A percentile compares a stretch with the other conserved stretches of the same genome.
phyloP scores from a whole-genome alignment of 106 monocot species.

The Acorus gramineus region DNA sequence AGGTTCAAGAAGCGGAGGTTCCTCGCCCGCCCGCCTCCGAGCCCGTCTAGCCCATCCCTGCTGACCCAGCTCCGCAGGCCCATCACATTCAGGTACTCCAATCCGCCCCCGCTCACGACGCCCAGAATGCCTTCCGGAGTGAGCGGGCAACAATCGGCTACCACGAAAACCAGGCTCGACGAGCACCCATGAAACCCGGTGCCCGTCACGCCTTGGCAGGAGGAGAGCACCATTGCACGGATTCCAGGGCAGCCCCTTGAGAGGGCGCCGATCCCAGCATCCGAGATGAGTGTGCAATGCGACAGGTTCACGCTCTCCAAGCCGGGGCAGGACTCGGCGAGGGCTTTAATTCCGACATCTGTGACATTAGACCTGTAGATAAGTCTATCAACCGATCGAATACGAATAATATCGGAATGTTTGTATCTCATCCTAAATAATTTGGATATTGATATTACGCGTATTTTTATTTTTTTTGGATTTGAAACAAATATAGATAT shows the following conservation, averaged over 20 bases:
- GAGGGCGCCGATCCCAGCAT: constrained; percentile 43
- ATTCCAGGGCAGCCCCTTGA: constrained; percentile 33
- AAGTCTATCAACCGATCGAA: too few relatives aligned
- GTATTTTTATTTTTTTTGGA: too few relatives aligned
- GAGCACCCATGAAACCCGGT: constrained; percentile 55
- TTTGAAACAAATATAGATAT: too few relatives aligned
- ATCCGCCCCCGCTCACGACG: constrained; percentile 44
- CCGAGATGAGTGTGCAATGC: constrained; percentile 47
- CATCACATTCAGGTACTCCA: constrained; percentile 64
- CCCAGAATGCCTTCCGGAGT: constrained; percentile 46
- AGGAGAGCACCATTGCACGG: constrained; percentile 46
- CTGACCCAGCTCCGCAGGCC: constrained; percentile 24
- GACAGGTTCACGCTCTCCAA: constrained; percentile 56
- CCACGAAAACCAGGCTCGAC: constrained; percentile 40
- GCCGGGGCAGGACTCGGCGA: constrained; percentile 31
- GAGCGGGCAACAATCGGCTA: constrained; percentile 71
- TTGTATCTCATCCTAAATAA: too few relatives aligned
- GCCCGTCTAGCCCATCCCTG: constrained; percentile 23
- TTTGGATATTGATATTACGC: too few relatives aligned
- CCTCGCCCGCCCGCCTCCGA: constrained; percentile 33
- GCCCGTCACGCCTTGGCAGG: constrained; percentile 47
- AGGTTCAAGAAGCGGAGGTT: constrained; percentile 54
- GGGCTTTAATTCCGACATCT: constrained; percentile 42
- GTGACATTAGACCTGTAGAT: constrained; percentile 41
- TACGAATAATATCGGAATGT: too few relatives aligned